These are phyloP conservation scores for Metarhizium brunneum DNA, from an alignment of 2,329 filamentous ascomycete genomes.

Conservation along the genomic window DNA sequence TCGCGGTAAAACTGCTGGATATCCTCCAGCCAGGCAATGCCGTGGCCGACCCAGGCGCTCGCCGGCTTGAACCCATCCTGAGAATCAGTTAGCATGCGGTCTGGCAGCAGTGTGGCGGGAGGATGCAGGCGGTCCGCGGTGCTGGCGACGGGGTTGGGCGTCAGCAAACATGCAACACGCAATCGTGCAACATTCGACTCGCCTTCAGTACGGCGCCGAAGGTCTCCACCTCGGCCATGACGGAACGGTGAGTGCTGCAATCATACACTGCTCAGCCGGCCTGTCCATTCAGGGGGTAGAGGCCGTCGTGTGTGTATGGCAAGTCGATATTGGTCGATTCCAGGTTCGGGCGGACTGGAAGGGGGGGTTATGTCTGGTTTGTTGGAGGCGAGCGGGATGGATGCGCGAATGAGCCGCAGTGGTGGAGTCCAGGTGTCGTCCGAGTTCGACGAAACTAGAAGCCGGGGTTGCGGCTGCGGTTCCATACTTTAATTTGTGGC, in stretches of 20 bases:
- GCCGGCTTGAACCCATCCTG: slow-evolving; percentile 96
- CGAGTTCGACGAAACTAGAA: too few species aligned
- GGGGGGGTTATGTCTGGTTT: too few species aligned
- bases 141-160: background rate
- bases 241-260: slow-evolving; percentile 9
- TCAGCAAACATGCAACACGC: background rate
- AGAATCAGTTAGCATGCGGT: background rate
- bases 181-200: slow-evolving; percentile 15
- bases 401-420: too few species aligned
- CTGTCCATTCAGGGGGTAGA: slow-evolving; percentile 1
- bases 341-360: too few species aligned
- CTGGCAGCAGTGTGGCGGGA: background rate
- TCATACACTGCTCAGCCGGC: slow-evolving; percentile 9
- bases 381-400: too few species aligned
- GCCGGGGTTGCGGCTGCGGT: too few species aligned
- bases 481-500: too few species aligned
- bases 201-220: slow-evolving; percentile 96
- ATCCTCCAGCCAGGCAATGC: slow-evolving; percentile 92
- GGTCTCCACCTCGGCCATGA: slow-evolving; percentile 78
- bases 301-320: background rate
- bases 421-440: too few species aligned
- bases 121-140: background rate
- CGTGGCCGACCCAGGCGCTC: slow-evolving; percentile 81
- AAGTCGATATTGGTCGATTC: background rate
- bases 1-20: slow-evolving; percentile 97